Conservation (phyloP, 139 green algal genomes). For the Chlorella sp. region DNA sequence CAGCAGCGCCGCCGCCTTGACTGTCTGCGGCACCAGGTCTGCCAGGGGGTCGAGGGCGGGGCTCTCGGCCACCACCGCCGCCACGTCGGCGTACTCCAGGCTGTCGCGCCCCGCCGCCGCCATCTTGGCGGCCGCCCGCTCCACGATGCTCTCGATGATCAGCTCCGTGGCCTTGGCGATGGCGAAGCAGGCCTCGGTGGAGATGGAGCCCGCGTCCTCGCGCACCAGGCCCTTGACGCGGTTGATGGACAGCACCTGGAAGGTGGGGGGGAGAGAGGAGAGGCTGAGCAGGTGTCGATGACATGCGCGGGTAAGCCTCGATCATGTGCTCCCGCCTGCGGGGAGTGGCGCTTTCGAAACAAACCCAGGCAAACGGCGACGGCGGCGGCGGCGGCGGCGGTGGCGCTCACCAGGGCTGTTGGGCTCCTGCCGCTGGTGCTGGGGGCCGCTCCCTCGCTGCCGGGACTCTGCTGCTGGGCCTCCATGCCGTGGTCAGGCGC, state of each 20-base stretch:
- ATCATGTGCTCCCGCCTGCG: too few relatives aligned
- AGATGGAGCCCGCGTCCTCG: conserved; percentile 34
- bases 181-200: conserved; percentile 43
- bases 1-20: conserved; percentile 28
- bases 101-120: background rate
- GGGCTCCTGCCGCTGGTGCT: background rate
- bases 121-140: background rate
- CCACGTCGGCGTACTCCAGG: conserved; percentile 23
- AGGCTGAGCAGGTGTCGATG: background rate
- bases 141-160: background rate
- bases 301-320: too few relatives aligned
- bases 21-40: conserved; percentile 35
- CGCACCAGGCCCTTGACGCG: conserved; percentile 35
- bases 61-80: conserved; percentile 5
- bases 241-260: conserved; percentile 15
- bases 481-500: too few relatives aligned
- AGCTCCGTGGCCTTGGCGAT: conserved; percentile 37
- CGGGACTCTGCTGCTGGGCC: background rate
- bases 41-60: conserved; percentile 25
- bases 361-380: background rate
- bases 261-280: background rate
- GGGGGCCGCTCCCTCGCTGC: background rate
- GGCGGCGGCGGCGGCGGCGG: background rate
- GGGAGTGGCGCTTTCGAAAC: too few relatives aligned
- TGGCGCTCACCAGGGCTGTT: conserved; percentile 10